Evolutionary conservation across 768 basidiomycete genomes (phyloP), one percentile per base, ranked within the genome.

Genomic region (Leccinum rimulosum): DNA sequence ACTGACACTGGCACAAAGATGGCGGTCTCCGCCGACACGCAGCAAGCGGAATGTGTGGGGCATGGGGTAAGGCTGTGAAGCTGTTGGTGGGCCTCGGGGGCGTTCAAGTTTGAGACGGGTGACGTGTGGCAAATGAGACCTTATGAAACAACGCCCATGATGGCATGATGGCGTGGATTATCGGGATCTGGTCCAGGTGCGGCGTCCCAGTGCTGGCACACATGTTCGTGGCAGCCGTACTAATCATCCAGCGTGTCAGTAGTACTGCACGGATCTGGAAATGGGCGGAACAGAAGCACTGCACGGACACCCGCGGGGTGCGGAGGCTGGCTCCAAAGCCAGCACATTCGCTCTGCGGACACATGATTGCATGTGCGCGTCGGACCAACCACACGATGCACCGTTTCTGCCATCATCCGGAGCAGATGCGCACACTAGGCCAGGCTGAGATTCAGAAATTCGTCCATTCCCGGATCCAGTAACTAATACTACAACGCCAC

Each of bases 401-500:
- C 19, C n/a, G n/a, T 43, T 40, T 40, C 17, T 9, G 38, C 17
- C 36, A n/a, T 40, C n/a, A 19, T 43, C 40, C 10, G 5, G 40
- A 43, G 9, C 10, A 19, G 40, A 48, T 48, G 22, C 22, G 22
- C 22, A 14, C 47, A 10, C 47, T 48, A 25, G 19, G 11, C 19
- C 45, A 47, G 45, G 14, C 17, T 8, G 40, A 43, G 40, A n/a
- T 7, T 5, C 40, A 36, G 31, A 30, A 53, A 38, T 45, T 50
- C 33, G n/a, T 53, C 55, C 50, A 59, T 61, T 56, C 48, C 54
- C 49, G 45, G 58, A 60, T 64, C 58, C 61, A 61, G 59, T 53
- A 57, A 60, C 40, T 43, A 43, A 43, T 59, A 54, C 38, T 74
- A 73, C 73, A 73, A 59, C 66, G 62, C 55, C 62, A 66, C 70